Evolutionary conservation across 768 basidiomycete species (phyloP), one percentile per base, ranked within the genome.

Genomic region (Tubosaeta sp.): DNA sequence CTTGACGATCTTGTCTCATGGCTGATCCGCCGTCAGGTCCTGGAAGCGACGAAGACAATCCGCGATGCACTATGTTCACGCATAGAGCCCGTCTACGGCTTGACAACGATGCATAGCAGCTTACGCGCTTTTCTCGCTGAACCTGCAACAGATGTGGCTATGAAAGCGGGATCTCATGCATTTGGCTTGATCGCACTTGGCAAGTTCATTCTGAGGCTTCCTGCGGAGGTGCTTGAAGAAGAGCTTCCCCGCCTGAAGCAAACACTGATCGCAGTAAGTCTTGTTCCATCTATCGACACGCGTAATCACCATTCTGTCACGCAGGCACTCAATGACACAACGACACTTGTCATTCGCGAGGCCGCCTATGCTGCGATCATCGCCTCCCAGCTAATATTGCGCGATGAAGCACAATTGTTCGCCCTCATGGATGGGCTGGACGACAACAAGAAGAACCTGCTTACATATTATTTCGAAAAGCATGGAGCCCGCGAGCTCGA

Each of bases 401-500:
- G 83, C 25, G 91, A 94, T 62, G 91, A 93, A 64, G 83, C 84
- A 0, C 88, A 91, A 58, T 74, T 94, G 1, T 94, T 94, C 60
- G 74, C 81, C 34, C 79, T 94, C 16, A 72, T 94, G 42, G 88
- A 90, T 52, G 88, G 86, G 6, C 75, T 94, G 38, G 83, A 88
- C n/a, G 86, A 91, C 54, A 89, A 90, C 61, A 91, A 93, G 76
- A 92, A 91, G 76, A 92, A 94, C 64, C 74, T 93, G 16, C 73
- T 94, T 45, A 91, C 91, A 2, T 94, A 94, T 59, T 74, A 91
- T 51, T 94, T 94, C 58, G 91, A 92, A 67, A 93, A 92, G 66
- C 88, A 92, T 61, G 84, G 84, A 31, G 87, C 80, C 10, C 76
- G 91, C 19, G 87, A 81, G 41, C 59, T 67, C 46, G 66, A 68